Conservation (phyloP, 495 filamentous ascomycete species). For the Penicillium desertorum region DNA sequence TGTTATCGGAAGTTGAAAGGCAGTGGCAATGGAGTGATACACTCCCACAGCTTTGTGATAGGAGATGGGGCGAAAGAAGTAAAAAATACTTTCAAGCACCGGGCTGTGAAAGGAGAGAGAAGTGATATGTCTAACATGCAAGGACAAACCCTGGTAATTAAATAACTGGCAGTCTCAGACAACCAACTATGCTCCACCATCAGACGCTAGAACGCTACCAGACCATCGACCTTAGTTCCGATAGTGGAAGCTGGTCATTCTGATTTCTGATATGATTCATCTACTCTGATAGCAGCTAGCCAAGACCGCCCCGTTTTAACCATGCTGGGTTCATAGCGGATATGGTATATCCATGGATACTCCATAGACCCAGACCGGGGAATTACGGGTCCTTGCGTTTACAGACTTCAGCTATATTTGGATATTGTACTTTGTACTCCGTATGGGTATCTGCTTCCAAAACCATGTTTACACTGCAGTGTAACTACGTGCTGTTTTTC, state of each 20-base stretch:
- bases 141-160: conserved; percentile 27
- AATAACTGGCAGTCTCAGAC: conserved; percentile 20
- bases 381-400: conserved; percentile 23
- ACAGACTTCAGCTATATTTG: neutral
- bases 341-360: conserved; percentile 14
- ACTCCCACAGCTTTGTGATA: neutral
- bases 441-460: neutral
- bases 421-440: neutral
- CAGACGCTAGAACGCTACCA: conserved; percentile 22
- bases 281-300: conserved; percentile 24
- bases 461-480: neutral
- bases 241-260: conserved; percentile 30
- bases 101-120: conserved; percentile 12
- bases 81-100: conserved; percentile 7
- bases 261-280: conserved; percentile 30
- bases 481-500: neutral
- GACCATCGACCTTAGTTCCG: conserved; percentile 27
- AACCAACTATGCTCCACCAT: conserved; percentile 22
- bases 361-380: conserved; percentile 20
- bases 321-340: conserved; percentile 13
- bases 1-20: neutral
- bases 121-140: conserved; percentile 30
- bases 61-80: conserved; percentile 7
- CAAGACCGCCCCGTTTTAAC: conserved; percentile 22
- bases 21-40: conserved; percentile 9